A percentile compares a stretch with the other conserved stretches of the same genome.
These are phyloP conservation scores for Suhomyces bribrorum DNA, from an alignment of 1,139 yeast genomes.

Conservation along the genomic window DNA sequence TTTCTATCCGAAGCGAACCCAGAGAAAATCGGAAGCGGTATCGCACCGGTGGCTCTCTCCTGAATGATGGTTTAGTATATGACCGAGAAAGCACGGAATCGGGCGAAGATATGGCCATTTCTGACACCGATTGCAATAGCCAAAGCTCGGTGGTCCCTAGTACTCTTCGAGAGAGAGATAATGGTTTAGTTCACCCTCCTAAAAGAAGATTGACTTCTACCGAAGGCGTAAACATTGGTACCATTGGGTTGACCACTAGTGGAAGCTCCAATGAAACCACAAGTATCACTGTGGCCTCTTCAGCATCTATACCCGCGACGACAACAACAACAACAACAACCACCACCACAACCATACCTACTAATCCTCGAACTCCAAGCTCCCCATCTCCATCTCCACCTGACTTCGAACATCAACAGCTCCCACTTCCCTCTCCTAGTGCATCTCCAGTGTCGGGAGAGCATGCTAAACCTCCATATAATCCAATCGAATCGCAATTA, in stretches of 20 bases:
- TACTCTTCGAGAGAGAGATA: slow-evolving; percentile 18
- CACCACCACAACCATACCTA: neutral
- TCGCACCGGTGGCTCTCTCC: slow-evolving; percentile 16
- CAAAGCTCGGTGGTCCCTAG: slow-evolving; percentile 20
- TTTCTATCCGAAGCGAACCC: slow-evolving; percentile 20
- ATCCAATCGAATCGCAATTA: slow-evolving; percentile 27
- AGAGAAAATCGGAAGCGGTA: slow-evolving; percentile 17
- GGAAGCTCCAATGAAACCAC: slow-evolving; percentile 2
- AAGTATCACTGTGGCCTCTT: slow-evolving; percentile 2
- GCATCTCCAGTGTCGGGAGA: slow-evolving; percentile 56
- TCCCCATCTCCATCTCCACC: slow-evolving; percentile 43
- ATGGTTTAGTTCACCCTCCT: slow-evolving; percentile 38
- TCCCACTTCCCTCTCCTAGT: slow-evolving; percentile 68
- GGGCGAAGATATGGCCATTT: slow-evolving; percentile 39
- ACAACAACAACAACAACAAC: neutral
- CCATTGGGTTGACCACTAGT: slow-evolving; percentile 6
- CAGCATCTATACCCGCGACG: neutral
- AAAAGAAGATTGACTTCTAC: slow-evolving; percentile 37
- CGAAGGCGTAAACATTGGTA: slow-evolving; percentile 6
- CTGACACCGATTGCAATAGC: slow-evolving; percentile 37
- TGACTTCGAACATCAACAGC: slow-evolving; percentile 43
- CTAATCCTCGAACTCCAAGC: slow-evolving; percentile 34
- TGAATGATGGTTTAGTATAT: slow-evolving; percentile 8
- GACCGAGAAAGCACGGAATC: slow-evolving; percentile 25
- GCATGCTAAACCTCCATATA: slow-evolving; percentile 16